Evolutionary conservation across 441 rosid genomes (phyloP).

Genomic region (Pelargonium cotyledonis): DNA sequence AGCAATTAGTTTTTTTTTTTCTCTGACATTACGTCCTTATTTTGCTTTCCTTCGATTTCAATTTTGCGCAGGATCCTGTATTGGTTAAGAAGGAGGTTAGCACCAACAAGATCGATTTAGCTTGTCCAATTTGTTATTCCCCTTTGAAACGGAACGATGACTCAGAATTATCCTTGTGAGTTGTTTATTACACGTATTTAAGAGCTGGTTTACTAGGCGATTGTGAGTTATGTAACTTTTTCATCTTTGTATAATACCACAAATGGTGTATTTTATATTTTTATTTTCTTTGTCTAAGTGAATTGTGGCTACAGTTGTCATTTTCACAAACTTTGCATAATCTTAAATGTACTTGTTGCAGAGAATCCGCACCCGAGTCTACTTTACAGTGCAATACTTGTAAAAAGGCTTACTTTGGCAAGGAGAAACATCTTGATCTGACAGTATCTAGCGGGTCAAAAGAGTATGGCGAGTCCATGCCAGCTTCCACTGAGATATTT

Average conservation of each 20-base stretch:
- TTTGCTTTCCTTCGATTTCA: not conserved
- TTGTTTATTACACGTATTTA: not conserved
- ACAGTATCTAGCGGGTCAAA: constrained; percentile 15
- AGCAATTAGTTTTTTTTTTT: too few species aligned
- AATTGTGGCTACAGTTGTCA: not conserved
- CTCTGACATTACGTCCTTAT: not conserved
- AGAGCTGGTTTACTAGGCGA: too few species aligned
- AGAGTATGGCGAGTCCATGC: constrained; percentile 22
- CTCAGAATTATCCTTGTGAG: constrained; percentile 13
- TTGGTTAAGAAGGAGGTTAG: constrained; percentile 30
- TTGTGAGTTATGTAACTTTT: too few species aligned
- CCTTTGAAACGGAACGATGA: not conserved
- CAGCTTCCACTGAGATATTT: constrained; percentile 18
- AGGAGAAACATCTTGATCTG: constrained; percentile 22
- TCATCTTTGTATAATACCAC: too few species aligned
- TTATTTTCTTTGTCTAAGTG: not conserved
- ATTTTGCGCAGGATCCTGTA: constrained; percentile 30
- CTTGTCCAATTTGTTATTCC: constrained; percentile 22
- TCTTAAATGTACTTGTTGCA: not conserved
- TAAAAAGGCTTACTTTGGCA: constrained; percentile 22
- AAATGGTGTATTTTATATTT: not conserved
- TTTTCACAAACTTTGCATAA: too few species aligned
- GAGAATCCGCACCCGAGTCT: constrained; percentile 11
- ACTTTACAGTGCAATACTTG: constrained; percentile 19
- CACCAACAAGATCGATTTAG: constrained; percentile 11